A percentile compares a stretch with the other conserved stretches of the same genome.
Evolutionary conservation across 257 asterid species (phyloP).

Genomic region (Solanum clarkiae): DNA sequence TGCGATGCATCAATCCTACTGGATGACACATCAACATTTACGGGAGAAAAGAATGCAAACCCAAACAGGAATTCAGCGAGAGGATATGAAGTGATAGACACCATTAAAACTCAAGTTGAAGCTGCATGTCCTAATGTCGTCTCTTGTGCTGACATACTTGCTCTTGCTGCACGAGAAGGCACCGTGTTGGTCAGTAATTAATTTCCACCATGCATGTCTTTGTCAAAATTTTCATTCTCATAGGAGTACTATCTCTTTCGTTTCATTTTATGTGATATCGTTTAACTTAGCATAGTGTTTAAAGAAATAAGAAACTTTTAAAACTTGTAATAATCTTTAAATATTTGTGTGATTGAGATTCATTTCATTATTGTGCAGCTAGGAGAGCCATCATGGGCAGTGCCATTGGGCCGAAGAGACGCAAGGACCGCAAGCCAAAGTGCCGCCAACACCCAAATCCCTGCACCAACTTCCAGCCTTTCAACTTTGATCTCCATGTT

Average conservation of each 20-base stretch:
- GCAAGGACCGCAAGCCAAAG: constrained; percentile 42
- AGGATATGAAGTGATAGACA: constrained; percentile 36
- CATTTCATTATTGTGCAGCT: constrained; percentile 2
- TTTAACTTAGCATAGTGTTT: too few relatives aligned
- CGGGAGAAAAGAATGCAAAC: constrained; percentile 34
- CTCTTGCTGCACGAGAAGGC: constrained; percentile 46
- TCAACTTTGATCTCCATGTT: constrained; percentile 28
- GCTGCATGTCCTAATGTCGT: constrained; percentile 24
- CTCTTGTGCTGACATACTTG: constrained; percentile 49
- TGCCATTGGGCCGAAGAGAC: constrained; percentile 52
- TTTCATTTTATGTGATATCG: too few relatives aligned
- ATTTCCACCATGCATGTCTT: background rate
- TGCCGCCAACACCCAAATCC: constrained; percentile 39
- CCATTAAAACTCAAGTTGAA: constrained; percentile 35
- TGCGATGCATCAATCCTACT: constrained; percentile 36
- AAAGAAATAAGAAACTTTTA: too few relatives aligned
- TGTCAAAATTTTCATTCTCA: background rate
- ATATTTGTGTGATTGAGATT: too few relatives aligned
- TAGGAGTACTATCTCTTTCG: too few relatives aligned
- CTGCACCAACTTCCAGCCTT: constrained; percentile 23
- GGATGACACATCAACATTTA: constrained; percentile 27
- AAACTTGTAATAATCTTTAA: too few relatives aligned
- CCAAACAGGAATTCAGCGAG: constrained; percentile 33
- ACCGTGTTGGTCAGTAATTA: constrained; percentile 19
- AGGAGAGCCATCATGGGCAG: constrained; percentile 54